phyloP scores from a whole-genome alignment of 2,329 filamentous ascomycete genomes.

The Raffaelea arxii region DNA sequence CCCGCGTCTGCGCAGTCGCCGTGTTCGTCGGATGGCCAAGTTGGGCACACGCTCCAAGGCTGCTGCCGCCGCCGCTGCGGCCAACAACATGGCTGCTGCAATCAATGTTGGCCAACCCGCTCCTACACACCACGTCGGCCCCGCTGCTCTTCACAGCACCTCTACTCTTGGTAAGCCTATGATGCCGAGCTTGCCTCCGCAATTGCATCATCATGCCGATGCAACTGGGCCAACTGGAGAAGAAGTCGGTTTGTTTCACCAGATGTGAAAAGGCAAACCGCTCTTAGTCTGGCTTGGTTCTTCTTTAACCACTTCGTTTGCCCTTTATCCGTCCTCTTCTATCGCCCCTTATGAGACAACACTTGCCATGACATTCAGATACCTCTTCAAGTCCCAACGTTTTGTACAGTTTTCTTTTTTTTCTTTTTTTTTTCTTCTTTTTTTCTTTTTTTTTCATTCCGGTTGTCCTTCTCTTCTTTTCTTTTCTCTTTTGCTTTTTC shows the following conservation, averaged over 20 bases:
- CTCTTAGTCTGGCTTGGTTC: neutral
- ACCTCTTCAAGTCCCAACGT: constrained; percentile 18
- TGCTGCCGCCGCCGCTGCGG: constrained; percentile 51
- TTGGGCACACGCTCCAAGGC: constrained; percentile 81
- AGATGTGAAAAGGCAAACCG: constrained; percentile 57
- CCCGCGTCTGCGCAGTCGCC: constrained; percentile 76
- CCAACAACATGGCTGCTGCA: constrained; percentile 17
- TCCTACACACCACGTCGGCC: constrained; percentile 28
- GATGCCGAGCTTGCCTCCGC: constrained; percentile 55
- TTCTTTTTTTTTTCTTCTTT: constrained; percentile 13
- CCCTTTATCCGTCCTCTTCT: constrained; percentile 14
- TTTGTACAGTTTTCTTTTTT: constrained; percentile 15
- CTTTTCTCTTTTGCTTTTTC: constrained; percentile 14
- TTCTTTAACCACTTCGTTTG: constrained; percentile 16
- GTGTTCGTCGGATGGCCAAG: constrained; percentile 93
- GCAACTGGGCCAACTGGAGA: constrained; percentile 54
- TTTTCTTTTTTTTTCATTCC: constrained; percentile 9
- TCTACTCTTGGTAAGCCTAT: constrained; percentile 52
- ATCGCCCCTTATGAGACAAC: constrained; percentile 9
- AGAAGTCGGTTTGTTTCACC: constrained; percentile 97
- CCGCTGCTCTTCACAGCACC: constrained; percentile 50
- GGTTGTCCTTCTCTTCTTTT: constrained; percentile 3
- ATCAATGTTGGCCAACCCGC: constrained; percentile 11
- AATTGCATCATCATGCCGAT: constrained; percentile 68
- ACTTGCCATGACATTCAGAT: constrained; percentile 13